Conservation (phyloP, 78 protist genomes). For the Speleostelium caveatum region DNA sequence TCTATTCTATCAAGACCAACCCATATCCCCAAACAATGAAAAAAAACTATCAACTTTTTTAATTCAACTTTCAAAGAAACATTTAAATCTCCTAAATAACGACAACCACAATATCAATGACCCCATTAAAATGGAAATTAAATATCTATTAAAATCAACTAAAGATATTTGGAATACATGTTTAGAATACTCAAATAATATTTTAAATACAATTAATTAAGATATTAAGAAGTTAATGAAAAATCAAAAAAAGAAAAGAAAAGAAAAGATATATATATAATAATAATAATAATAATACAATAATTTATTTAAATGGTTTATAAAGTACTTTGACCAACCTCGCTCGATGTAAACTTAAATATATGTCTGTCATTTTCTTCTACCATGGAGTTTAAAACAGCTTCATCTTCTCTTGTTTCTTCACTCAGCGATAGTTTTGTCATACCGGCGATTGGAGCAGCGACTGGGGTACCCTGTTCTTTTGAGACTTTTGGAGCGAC, state of each 20-base stretch:
- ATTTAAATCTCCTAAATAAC: background rate
- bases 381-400: background rate
- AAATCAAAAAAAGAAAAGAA: no score
- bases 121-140: background rate
- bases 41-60: constrained; percentile 6
- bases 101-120: background rate
- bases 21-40: background rate
- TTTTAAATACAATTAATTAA: no score
- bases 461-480: no score
- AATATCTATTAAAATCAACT: background rate
- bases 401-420: background rate
- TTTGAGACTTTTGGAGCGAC: no score
- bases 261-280: background rate
- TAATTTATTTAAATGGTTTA: background rate
- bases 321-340: background rate
- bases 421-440: no score
- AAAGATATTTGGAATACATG: background rate
- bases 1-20: constrained; percentile 28
- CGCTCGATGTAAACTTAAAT: no score
- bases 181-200: no score
- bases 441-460: no score
- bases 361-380: no score
- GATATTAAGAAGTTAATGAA: no score
- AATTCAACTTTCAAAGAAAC: background rate
- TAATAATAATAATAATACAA: no score